Base-by-base conservation (phyloP, 352 stramenopile species). In the Phytophthora podocarpi region DNA sequence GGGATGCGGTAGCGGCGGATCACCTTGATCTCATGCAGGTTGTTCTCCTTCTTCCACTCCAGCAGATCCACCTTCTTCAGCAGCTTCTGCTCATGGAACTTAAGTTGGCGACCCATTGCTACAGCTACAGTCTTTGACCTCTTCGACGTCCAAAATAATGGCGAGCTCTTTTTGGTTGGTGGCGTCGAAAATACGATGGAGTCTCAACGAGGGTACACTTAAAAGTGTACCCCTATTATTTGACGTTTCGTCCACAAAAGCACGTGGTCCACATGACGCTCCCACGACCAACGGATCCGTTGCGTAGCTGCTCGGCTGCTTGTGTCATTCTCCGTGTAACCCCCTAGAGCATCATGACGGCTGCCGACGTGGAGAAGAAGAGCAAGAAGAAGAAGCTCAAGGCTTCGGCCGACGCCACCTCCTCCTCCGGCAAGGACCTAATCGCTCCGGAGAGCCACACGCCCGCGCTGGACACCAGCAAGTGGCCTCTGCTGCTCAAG, bases 401-500 rank as follows among this genome's bases (percentile, higher is more conserved):
- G 68, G 76, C 81, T 7, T 28, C 84, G 18, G 47, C 36, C 21
- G 60, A 74, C 1, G 4, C 9, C 11, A 7, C 4, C 15, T 20
- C 0, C n/a, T 16, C n/a, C n/a, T n/a, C n/a, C n/a, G 82, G 76
- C 45, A 80, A 85, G 21, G 85, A 94, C 64, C 73, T 94, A 8
- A 94, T 96, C 65, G 74, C 74, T n/a, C 87, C 87, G 0, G 72
- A 96, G 66, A 80, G 65, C 37, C 52, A 74, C 43, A 96, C 91
- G 15, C 92, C 96, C 26, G 97, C 97, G 57, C 63, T 99, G 42
- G 96, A 99, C 77, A 98, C 97, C 51, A 97, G 87, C 72, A 97
- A 98, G 63, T 99, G 98, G 98, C 98, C 98, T 34, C 82, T 99
- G 31, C 78, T 99, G 69, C 92, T 99, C 57, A 99, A 99, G 85